These are phyloP conservation scores for Paramecium sonneborni DNA, from an alignment of 73 alveolate species.

Conservation along the genomic window DNA sequence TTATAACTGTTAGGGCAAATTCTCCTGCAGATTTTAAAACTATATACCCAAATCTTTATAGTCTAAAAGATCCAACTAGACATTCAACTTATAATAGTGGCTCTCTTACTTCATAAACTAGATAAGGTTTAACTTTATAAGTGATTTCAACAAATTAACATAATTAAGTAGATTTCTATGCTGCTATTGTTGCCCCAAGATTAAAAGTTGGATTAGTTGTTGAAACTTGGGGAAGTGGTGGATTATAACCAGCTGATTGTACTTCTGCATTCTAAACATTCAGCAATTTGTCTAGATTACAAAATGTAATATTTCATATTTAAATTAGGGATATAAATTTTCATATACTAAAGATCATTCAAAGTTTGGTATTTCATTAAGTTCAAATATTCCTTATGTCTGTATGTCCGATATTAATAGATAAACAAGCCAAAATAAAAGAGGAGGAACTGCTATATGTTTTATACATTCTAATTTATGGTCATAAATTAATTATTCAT, in stretches of 20 bases:
- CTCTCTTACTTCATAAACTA: too few relatives aligned
- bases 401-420: conserved; percentile 51
- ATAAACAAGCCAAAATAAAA: conserved; percentile 40
- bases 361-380: conserved; percentile 51
- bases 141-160: conserved; percentile 42
- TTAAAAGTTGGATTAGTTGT: conserved; percentile 42
- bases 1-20: background rate
- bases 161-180: conserved; percentile 42
- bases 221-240: conserved; percentile 63
- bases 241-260: background rate
- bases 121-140: too few relatives aligned
- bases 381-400: background rate
- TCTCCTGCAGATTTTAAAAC: background rate
- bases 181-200: conserved; percentile 5
- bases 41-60: background rate
- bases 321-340: too few relatives aligned
- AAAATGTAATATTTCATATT: background rate
- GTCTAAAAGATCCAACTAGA: background rate
- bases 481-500: background rate
- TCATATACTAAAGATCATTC: conserved; percentile 69
- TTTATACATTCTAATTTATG: background rate
- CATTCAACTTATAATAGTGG: background rate
- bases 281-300: background rate
- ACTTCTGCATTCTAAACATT: background rate
- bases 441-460: conserved; percentile 67